phyloP scores from a whole-genome alignment of 2,329 filamentous ascomycete genomes.

The Calonectria multiphialidica region DNA sequence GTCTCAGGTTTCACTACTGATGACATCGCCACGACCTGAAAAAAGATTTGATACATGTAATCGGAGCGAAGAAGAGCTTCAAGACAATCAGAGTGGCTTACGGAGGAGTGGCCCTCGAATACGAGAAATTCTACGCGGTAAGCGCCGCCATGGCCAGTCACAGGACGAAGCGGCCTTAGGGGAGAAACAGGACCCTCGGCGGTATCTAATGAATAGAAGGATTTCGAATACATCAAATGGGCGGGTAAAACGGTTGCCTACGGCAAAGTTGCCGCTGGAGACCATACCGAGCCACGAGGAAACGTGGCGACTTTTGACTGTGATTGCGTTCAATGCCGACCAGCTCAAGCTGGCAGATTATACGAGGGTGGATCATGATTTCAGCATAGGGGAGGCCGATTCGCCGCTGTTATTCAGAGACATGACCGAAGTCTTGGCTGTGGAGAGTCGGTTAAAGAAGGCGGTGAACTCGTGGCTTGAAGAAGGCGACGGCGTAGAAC shows the following conservation, averaged over 20 bases:
- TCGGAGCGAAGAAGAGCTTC: background rate
- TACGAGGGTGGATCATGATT: conserved; percentile 16
- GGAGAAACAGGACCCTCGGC: conserved; percentile 31
- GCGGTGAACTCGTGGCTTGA: conserved; percentile 39
- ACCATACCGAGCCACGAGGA: conserved; percentile 32
- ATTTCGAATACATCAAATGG: conserved; percentile 30
- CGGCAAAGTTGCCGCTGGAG: conserved; percentile 43
- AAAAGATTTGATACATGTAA: background rate
- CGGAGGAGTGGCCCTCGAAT: background rate
- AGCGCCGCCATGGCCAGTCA: conserved; percentile 23
- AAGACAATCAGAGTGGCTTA: background rate
- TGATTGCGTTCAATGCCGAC: background rate
- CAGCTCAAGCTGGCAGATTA: background rate
- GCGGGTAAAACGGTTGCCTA: conserved; percentile 35
- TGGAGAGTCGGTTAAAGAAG: conserved; percentile 37
- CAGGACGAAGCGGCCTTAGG: conserved; percentile 9
- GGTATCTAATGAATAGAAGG: conserved; percentile 35
- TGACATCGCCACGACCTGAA: conserved; percentile 29
- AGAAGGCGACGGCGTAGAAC: conserved; percentile 18
- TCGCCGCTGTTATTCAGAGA: conserved; percentile 34
- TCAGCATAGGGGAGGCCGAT: conserved; percentile 7
- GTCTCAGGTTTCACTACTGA: conserved; percentile 35
- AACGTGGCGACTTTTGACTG: conserved; percentile 30
- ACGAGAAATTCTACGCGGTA: conserved; percentile 5
- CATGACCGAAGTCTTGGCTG: conserved; percentile 39